Evolutionary conservation across 345 rosid species (phyloP), one percentile per base, ranked within the genome.

Genomic region (Turnera subulata): DNA sequence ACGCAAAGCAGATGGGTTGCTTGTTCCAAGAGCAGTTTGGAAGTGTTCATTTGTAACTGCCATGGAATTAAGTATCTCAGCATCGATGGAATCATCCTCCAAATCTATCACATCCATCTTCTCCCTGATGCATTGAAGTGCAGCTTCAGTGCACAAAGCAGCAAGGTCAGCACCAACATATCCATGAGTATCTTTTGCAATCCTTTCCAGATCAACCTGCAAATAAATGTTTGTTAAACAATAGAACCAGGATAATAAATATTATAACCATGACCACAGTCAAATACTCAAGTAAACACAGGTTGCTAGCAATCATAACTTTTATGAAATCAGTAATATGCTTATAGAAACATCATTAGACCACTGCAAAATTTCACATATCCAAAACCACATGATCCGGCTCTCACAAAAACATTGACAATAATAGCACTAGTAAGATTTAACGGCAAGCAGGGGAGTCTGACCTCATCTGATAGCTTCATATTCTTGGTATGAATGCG

Each of bases 141-240:
- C 85, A 61, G 91, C 76, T 78, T 84, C 85, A 40, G 91, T 82
- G 64, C 85, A 84, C 29, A 84, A 53, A 40, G 88, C 82, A 64
- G 91, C 88, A 65, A 84, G 88, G 58, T 84, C 88, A 15, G 91
- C 76, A 68, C 87, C 87, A 17, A 82, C 86, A 72, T 74, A 82
- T 7, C 87, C 85, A 57, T 75, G 78, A 19, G 91, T 85, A 52
- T 85, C 85, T 59, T 80, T 85, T 4, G 78, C 50, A 59, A 63
- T 74, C 67, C 81, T 76, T 63, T 85, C 92, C 47, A 82, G 70
- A 76, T 85, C 88, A 47, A 79, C 80, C 84, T 79, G 64, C 20
- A 45, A 4, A 29, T 29, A 29, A 29, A 29, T 29, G 8, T 3
- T 29, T 4, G 35, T 29, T 29, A 29, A 29, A 29, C 35, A 29